Percentiles rank a stretch among this genome's conserved stretches.
These are phyloP conservation scores for Pseudomassariella vexata DNA, from an alignment of 2,329 filamentous ascomycete genomes.

Conservation along the genomic window DNA sequence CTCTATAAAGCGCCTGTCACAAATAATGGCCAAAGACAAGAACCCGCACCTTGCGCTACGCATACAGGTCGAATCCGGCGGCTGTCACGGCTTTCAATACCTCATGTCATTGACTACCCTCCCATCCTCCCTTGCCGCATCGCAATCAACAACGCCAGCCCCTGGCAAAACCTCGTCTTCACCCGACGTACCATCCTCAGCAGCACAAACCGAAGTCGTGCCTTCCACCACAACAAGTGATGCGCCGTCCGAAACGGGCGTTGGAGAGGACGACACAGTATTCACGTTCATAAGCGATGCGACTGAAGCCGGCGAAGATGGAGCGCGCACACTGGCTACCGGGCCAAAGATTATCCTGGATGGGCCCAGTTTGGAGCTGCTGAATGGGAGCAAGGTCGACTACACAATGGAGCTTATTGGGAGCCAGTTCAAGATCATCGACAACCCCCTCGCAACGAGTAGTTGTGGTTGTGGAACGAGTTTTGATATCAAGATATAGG, in stretches of 20 bases:
- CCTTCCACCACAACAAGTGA: constrained; percentile 23
- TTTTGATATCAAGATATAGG: constrained; percentile 83
- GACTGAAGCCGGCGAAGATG: constrained; percentile 22
- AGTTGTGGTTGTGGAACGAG: constrained; percentile 97
- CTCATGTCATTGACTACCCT: constrained; percentile 77
- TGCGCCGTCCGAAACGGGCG: constrained; percentile 10
- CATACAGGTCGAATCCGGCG: constrained; percentile 86
- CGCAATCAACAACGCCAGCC: constrained; percentile 6
- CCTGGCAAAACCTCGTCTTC: constrained; percentile 14
- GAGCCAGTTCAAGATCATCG: constrained; percentile 92
- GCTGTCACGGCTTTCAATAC: constrained; percentile 98
- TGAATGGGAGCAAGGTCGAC: constrained; percentile 92
- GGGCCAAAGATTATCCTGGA: constrained; percentile 83
- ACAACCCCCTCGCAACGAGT: constrained; percentile 86
- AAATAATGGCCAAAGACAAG: constrained; percentile 66
- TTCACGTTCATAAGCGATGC: constrained; percentile 63
- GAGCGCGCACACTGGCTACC: constrained; percentile 19
- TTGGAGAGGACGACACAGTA: constrained; percentile 75
- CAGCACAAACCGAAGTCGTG: constrained; percentile 11
- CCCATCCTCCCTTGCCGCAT: constrained; percentile 26
- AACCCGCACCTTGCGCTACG: constrained; percentile 84
- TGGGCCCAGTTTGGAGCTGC: constrained; percentile 74
- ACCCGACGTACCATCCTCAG: constrained; percentile 24
- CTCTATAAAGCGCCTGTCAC: constrained; percentile 70
- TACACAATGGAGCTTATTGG: constrained; percentile 85